Evolutionary conservation across 1,139 yeast species (phyloP), one percentile per base, ranked within the genome.

Genomic region (Zhuliangozyma parablackwelliae): DNA sequence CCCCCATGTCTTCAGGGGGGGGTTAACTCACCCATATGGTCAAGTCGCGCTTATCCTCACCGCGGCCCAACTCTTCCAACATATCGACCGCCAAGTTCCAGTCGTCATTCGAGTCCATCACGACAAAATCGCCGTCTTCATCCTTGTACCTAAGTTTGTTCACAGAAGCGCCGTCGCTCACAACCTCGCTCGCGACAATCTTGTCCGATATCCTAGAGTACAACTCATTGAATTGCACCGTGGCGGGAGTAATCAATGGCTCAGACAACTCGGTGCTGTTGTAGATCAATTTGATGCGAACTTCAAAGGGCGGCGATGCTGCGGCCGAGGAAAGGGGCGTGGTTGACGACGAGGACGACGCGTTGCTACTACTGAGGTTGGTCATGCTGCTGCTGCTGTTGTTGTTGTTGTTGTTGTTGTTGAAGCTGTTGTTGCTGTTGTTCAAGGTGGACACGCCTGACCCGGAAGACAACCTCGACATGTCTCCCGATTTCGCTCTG

Each of bases 111-210:
- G 90, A 79, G 51, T 82, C 88, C 64, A 92, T 79, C 36, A 86
- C 81, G 34, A 92, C 95, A 57, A 80, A 84, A 57, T 92, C 98
- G 13, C 95, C 97, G 57, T 92, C 98, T 59, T 92, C 98, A 61
- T 92, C 98, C 56, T 81, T 82, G 54, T 89, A 92, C 57, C 83
- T 83, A 44, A 92, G 70, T 51, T 82, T 75, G 44, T 58, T 64
- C 29, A 68, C 70, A 38, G 59, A 48, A 10, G 65, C 59, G 45
- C 65, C 73, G 37, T 63, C 69, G 30, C 53, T 49, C 11, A 61
- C 48, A 20, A 56, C 58, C 5, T 58, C 55, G 35, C 65, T 57
- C 5, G 62, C 49, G 4, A 62, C 63, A 7, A 69, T 56, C 40
- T 61, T 61, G 23, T 58, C 52, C n/a, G 68, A 57, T 10, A 69